Conservation (phyloP, 2,329 filamentous ascomycete genomes). For the Colletotrichum paranaense region DNA sequence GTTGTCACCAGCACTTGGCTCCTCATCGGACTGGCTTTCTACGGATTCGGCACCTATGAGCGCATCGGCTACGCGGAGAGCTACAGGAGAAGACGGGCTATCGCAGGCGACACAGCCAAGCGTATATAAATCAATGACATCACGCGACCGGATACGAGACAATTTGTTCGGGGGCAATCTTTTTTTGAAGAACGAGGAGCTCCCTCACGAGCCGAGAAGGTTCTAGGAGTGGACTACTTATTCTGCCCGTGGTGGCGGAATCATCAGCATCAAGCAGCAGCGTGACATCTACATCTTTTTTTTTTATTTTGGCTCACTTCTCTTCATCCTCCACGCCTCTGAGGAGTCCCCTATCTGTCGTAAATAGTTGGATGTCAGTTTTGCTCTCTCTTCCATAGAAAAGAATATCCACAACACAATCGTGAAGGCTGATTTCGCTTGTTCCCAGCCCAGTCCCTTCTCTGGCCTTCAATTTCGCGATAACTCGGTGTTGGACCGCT, state of each 20-base stretch:
- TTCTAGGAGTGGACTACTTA: not conserved
- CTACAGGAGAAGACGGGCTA: slow-evolving; percentile 65
- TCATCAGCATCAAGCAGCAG: slow-evolving; percentile 35
- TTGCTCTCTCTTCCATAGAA: slow-evolving; percentile 15
- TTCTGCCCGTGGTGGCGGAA: slow-evolving; percentile 10
- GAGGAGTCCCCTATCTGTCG: slow-evolving; percentile 1
- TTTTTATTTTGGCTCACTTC: slow-evolving; percentile 1
- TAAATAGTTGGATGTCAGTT: slow-evolving; percentile 32
- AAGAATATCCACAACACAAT: slow-evolving; percentile 4
- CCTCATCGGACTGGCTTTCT: slow-evolving; percentile 63
- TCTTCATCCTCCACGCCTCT: not conserved
- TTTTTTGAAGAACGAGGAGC: not conserved
- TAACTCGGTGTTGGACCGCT: not conserved
- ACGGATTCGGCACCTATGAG: slow-evolving; percentile 74
- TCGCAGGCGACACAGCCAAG: slow-evolving; percentile 48
- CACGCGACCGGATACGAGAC: not conserved
- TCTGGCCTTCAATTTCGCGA: not conserved
- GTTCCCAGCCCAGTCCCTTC: not conserved
- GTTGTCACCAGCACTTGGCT: slow-evolving; percentile 74
- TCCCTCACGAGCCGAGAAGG: not conserved
- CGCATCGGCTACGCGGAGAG: slow-evolving; percentile 74
- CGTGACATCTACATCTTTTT: slow-evolving; percentile 19
- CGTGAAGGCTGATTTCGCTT: slow-evolving; percentile 5
- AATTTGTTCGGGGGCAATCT: not conserved
- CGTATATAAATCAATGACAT: slow-evolving; percentile 24